Evolutionary conservation across 1,139 yeast species (phyloP).

Genomic region (Pichia sp.): DNA sequence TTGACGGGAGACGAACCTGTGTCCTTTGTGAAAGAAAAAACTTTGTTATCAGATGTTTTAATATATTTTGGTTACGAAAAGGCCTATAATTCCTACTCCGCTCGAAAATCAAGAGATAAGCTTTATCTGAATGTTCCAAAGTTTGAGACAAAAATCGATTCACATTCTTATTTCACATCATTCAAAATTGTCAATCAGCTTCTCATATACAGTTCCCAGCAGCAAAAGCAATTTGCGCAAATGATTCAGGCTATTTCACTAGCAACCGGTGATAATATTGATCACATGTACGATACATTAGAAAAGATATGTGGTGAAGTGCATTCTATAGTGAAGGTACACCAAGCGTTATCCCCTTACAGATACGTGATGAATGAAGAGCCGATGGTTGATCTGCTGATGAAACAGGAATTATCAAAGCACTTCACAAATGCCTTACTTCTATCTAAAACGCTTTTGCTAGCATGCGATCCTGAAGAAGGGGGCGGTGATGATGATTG

Average conservation of each 20-base stretch:
- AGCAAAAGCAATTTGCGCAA: slow-evolving; percentile 48
- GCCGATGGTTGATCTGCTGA: slow-evolving; percentile 20
- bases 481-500: slow-evolving; percentile 25
- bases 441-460: slow-evolving; percentile 34
- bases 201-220: slow-evolving; percentile 59
- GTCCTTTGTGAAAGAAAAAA: slow-evolving; percentile 9
- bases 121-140: slow-evolving; percentile 61
- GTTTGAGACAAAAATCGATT: slow-evolving; percentile 63
- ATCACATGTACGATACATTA: slow-evolving; percentile 48
- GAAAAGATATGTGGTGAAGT: slow-evolving; percentile 30
- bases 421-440: slow-evolving; percentile 64
- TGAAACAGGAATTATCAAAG: slow-evolving; percentile 21
- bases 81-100: slow-evolving; percentile 17
- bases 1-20: slow-evolving; percentile 29
- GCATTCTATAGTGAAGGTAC: slow-evolving; percentile 34
- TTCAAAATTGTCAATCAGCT: slow-evolving; percentile 60
- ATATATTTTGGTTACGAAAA: slow-evolving; percentile 22
- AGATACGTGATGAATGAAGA: slow-evolving; percentile 28
- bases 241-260: slow-evolving; percentile 41
- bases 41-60: slow-evolving; percentile 23
- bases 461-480: slow-evolving; percentile 5
- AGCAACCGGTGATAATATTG: slow-evolving; percentile 61
- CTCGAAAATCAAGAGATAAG: slow-evolving; percentile 30
- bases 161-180: slow-evolving; percentile 63
- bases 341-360: slow-evolving; percentile 36